A percentile compares a stretch with the other conserved stretches of the same genome.
Evolutionary conservation across 768 basidiomycete genomes (phyloP).

Genomic region (Hericium alpestre): DNA sequence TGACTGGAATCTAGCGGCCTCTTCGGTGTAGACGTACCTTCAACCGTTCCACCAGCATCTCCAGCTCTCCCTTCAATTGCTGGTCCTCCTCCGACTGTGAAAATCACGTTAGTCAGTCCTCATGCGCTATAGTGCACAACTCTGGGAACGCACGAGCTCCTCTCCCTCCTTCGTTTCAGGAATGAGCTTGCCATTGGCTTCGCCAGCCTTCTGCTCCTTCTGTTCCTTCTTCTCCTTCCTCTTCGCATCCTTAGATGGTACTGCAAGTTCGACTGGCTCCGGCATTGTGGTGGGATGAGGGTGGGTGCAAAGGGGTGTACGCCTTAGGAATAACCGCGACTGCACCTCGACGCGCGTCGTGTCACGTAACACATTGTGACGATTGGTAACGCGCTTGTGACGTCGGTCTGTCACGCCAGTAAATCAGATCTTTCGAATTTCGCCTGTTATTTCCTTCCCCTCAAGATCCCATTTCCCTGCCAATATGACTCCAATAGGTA

Average conservation of each 20-base stretch:
- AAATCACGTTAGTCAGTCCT: background rate
- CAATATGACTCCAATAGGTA: no score
- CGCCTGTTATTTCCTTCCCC: no score
- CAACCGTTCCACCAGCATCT: slow-evolving; percentile 91
- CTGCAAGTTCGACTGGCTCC: slow-evolving; percentile 48
- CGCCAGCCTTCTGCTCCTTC: slow-evolving; percentile 44
- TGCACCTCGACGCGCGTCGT: slow-evolving; percentile 1
- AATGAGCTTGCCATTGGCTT: slow-evolving; percentile 28
- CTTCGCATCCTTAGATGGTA: slow-evolving; percentile 66
- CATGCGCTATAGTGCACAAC: background rate
- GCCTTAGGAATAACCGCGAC: background rate
- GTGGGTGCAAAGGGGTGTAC: background rate
- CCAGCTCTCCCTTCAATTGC: slow-evolving; percentile 86
- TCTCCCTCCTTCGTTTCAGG: slow-evolving; percentile 44
- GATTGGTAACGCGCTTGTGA: background rate
- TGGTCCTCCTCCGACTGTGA: slow-evolving; percentile 87
- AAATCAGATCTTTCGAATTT: background rate
- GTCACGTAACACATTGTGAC: slow-evolving; percentile 12
- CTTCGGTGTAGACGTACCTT: slow-evolving; percentile 42
- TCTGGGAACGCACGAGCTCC: slow-evolving; percentile 54
- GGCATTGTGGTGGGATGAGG: slow-evolving; percentile 42
- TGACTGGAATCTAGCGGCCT: no score
- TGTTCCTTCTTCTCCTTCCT: slow-evolving; percentile 43
- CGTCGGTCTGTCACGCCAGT: background rate
- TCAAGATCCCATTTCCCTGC: no score